Evolutionary conservation across 106 monocot species (phyloP).

Genomic region (Dactylorhiza incarnata): DNA sequence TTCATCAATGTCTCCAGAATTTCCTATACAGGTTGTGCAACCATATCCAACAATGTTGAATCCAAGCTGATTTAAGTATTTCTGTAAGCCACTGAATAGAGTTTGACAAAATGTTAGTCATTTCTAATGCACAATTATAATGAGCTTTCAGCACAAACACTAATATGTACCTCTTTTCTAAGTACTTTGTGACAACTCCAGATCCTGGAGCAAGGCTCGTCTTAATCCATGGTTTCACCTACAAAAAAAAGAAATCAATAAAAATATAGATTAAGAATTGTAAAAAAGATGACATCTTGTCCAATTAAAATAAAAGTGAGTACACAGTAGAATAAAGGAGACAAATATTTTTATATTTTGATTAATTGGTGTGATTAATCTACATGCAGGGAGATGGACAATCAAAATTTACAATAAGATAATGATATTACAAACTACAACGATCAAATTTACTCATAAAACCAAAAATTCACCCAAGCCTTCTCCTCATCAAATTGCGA

Average conservation of each 20-base stretch:
- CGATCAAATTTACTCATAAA: no score
- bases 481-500: no score
- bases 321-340: no score
- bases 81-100: conserved; percentile 75
- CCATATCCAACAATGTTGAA: conserved; percentile 95
- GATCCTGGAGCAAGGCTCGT: conserved; percentile 95
- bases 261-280: not conserved
- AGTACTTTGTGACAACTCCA: conserved; percentile 79
- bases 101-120: not conserved
- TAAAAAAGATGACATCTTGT: no score
- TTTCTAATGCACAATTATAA: not conserved
- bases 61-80: conserved; percentile 86
- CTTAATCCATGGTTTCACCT: conserved; percentile 97
- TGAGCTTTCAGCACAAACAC: not conserved
- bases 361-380: no score
- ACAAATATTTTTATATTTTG: no score
- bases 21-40: conserved; percentile 97
- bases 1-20: conserved; percentile 94
- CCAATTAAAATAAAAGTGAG: not conserved
- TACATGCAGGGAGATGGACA: no score
- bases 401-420: no score
- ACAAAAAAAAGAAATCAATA: not conserved
- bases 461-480: no score
- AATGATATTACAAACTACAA: no score
- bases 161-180: conserved; percentile 60